These are phyloP conservation scores for Orbilia blumenaviensis DNA, from an alignment of 2,329 filamentous ascomycete species.

Conservation along the genomic window DNA sequence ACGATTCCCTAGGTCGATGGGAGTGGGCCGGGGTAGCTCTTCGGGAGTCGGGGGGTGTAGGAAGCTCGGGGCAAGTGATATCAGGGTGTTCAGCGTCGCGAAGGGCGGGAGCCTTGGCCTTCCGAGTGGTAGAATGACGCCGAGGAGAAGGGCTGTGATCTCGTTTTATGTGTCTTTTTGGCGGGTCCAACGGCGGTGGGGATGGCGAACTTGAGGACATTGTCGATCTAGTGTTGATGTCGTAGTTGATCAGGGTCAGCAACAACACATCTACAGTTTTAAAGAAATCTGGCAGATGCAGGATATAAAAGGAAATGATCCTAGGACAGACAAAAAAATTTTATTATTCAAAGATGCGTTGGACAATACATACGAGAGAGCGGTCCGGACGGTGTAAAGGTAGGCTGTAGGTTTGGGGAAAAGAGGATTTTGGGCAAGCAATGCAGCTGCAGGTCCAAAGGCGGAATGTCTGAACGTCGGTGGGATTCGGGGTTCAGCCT, in stretches of 20 bases:
- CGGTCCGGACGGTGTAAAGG: conserved; percentile 44
- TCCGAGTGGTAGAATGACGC: conserved; percentile 43
- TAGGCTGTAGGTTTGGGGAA: conserved; percentile 53
- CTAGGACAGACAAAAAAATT: too few species aligned
- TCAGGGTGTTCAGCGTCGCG: conserved; percentile 34
- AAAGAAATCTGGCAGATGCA: not conserved
- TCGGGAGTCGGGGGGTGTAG: conserved; percentile 46
- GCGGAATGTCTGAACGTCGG: conserved; percentile 44
- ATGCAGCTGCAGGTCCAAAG: conserved; percentile 39
- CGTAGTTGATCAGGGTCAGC: conserved; percentile 19
- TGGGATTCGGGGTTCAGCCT: conserved; percentile 35
- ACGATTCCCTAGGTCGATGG: conserved; percentile 45
- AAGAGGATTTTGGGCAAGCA: conserved; percentile 37
- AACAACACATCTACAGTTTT: conserved; percentile 30
- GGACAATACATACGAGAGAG: conserved; percentile 48
- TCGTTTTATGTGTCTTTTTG: conserved; percentile 40
- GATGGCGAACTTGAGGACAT: conserved; percentile 43
- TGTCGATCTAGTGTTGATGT: conserved; percentile 42
- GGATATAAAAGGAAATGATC: not conserved
- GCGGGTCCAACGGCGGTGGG: conserved; percentile 40
- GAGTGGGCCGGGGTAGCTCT: conserved; percentile 40
- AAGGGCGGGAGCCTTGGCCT: conserved; percentile 21
- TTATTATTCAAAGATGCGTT: too few species aligned
- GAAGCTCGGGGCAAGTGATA: conserved; percentile 31
- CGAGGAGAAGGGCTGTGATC: conserved; percentile 39